Percentiles rank a stretch among this genome's conserved stretches.
Evolutionary conservation across 83 land plant genomes (phyloP).

Genomic region (Larix sibirica): DNA sequence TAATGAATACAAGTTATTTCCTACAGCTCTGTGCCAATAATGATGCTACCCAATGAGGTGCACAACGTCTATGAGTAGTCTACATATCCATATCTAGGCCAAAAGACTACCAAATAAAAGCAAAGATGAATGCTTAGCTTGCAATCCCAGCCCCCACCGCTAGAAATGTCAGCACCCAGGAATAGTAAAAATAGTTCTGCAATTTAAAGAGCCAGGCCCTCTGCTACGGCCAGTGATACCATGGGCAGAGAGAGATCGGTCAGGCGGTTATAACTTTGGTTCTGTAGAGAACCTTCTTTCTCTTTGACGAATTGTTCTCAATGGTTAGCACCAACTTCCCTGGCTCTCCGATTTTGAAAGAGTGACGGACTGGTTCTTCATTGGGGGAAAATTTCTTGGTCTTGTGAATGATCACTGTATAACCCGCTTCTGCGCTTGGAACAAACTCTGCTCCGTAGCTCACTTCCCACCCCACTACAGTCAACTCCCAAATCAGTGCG

Average conservation of each 20-base stretch:
- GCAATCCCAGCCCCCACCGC: too few relatives aligned
- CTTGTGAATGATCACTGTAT: conserved; percentile 65
- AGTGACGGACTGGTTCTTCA: conserved; percentile 50
- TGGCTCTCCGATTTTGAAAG: conserved; percentile 50
- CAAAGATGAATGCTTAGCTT: neutral
- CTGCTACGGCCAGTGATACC: neutral
- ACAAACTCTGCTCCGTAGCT: conserved; percentile 70
- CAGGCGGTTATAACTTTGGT: conserved; percentile 28
- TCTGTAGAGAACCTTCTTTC: conserved; percentile 67
- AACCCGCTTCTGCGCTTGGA: conserved; percentile 53
- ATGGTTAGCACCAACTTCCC: conserved; percentile 68
- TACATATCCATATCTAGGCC: neutral
- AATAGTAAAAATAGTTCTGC: neutral
- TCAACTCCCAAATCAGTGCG: conserved; percentile 52
- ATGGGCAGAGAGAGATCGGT: neutral
- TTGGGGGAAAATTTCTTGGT: conserved; percentile 44
- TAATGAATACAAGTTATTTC: conserved; percentile 5
- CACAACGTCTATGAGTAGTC: neutral
- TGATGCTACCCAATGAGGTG: conserved; percentile 5
- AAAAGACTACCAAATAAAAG: neutral
- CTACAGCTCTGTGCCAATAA: too few relatives aligned
- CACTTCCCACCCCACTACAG: conserved; percentile 74
- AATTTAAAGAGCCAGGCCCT: neutral
- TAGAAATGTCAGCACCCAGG: too few relatives aligned
- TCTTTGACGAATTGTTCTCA: conserved; percentile 68